Evolutionary conservation across 1,284 basidiomycete genomes (phyloP).

Genomic region (Cryptococcus depauperatus): DNA sequence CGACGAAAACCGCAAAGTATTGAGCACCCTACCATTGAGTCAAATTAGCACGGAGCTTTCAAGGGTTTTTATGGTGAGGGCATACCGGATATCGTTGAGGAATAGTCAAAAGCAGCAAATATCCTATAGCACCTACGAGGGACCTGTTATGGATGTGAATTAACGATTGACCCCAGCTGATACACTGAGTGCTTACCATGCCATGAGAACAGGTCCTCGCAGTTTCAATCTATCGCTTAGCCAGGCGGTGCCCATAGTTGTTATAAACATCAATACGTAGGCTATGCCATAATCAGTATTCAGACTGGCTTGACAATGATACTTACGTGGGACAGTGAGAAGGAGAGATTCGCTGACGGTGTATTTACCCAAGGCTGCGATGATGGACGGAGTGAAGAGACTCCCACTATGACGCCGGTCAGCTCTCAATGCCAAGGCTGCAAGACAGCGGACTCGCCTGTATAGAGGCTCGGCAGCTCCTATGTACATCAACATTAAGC

Average conservation of each 20-base stretch:
- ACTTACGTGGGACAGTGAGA: constrained; percentile 36
- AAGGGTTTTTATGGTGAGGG: not conserved
- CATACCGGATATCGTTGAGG: constrained; percentile 20
- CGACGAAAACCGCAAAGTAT: constrained; percentile 47
- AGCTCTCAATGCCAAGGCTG: constrained; percentile 15
- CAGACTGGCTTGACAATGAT: not conserved
- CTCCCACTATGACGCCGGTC: constrained; percentile 12
- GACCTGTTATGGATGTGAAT: constrained; percentile 34
- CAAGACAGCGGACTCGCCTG: constrained; percentile 31
- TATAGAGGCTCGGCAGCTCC: constrained; percentile 44
- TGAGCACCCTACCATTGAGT: constrained; percentile 29
- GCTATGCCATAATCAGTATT: constrained; percentile 20
- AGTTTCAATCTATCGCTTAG: constrained; percentile 41
- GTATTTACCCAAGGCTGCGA: constrained; percentile 43
- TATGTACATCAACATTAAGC: constrained; percentile 43
- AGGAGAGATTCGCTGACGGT: constrained; percentile 42
- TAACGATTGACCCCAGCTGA: constrained; percentile 23
- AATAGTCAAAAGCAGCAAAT: constrained; percentile 43
- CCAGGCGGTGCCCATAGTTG: constrained; percentile 45
- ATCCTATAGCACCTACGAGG: constrained; percentile 42
- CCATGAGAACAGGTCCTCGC: constrained; percentile 46
- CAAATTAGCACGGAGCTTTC: not conserved
- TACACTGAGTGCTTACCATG: constrained; percentile 41
- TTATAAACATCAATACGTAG: constrained; percentile 48
- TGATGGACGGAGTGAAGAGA: constrained; percentile 46